These are phyloP conservation scores for Apiospora koreana DNA, from an alignment of 2,329 filamentous ascomycete genomes.

Conservation along the genomic window DNA sequence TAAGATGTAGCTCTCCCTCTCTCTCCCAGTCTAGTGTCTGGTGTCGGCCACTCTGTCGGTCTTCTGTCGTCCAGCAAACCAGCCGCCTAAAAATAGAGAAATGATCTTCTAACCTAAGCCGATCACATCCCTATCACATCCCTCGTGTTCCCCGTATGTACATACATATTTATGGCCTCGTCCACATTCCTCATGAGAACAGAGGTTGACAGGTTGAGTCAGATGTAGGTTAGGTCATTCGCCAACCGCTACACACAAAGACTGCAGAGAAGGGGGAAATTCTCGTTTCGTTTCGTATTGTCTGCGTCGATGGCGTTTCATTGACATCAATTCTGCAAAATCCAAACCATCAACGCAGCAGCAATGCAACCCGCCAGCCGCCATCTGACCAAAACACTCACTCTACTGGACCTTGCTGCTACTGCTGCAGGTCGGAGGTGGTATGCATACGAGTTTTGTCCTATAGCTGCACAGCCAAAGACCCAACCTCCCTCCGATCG, in stretches of 20 bases:
- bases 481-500: neutral
- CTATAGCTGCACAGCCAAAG: neutral
- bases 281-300: neutral
- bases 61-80: neutral
- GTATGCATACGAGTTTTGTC: neutral
- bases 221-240: neutral
- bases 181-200: neutral
- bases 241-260: neutral
- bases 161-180: neutral
- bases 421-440: neutral
- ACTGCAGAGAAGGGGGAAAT: neutral
- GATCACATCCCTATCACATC: neutral
- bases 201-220: neutral
- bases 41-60: neutral
- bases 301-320: neutral
- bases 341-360: neutral
- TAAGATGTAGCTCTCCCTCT: neutral
- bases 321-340: neutral
- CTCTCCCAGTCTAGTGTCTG: neutral
- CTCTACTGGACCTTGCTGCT: neutral
- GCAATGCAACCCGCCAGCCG: conserved; percentile 7
- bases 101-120: neutral
- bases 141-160: neutral
- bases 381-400: neutral
- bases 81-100: conserved; percentile 7